phyloP scores from a whole-genome alignment of 2,329 filamentous ascomycete species.

The Alternaria solani region DNA sequence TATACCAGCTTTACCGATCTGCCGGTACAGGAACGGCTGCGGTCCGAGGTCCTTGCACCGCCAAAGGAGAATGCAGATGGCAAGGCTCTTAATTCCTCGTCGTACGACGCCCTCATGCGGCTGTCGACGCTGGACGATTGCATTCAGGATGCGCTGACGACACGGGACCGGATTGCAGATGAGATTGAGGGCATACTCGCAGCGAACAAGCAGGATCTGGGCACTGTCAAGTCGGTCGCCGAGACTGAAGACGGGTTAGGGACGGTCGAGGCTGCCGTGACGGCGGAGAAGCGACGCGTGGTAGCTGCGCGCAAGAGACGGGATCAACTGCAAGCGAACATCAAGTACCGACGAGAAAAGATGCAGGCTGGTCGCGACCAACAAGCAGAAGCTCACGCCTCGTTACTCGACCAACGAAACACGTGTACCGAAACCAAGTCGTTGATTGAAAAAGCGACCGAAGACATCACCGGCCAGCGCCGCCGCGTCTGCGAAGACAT shows the following conservation, averaged over 20 bases:
- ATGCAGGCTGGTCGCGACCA: constrained; percentile 70
- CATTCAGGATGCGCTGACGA: constrained; percentile 86
- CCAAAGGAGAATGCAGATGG: constrained; percentile 55
- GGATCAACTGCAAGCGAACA: constrained; percentile 72
- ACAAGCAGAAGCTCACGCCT: constrained; percentile 66
- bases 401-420: constrained; percentile 64
- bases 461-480: constrained; percentile 82
- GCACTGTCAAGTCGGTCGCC: constrained; percentile 47
- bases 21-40: constrained; percentile 55
- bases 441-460: constrained; percentile 65
- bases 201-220: constrained; percentile 50
- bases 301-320: constrained; percentile 68
- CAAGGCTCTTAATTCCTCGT: constrained; percentile 70
- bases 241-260: constrained; percentile 56
- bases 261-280: constrained; percentile 62
- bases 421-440: constrained; percentile 61
- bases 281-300: constrained; percentile 71
- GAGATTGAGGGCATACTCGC: constrained; percentile 71
- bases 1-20: constrained; percentile 79
- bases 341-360: constrained; percentile 70
- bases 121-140: constrained; percentile 88
- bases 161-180: constrained; percentile 74
- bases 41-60: constrained; percentile 38
- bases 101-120: constrained; percentile 87
- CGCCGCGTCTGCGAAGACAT: constrained; percentile 89